Conservation (phyloP, 192 early-diverging fungal genomes). For the Gigaspora rosea region DNA sequence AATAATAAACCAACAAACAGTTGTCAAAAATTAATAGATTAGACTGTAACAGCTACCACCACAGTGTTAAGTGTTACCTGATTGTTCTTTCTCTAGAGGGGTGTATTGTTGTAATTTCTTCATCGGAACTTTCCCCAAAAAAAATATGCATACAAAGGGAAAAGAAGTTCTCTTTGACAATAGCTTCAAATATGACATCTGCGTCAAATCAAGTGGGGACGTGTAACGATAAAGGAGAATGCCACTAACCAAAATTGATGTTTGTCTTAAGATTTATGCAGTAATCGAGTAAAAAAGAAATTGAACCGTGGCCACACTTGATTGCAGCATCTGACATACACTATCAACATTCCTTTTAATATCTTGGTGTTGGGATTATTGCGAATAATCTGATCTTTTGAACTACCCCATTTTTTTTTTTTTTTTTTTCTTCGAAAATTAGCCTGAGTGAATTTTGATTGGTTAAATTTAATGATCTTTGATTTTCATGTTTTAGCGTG, state of each 20-base stretch:
- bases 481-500: too few relatives aligned
- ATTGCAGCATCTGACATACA: constrained; percentile 3
- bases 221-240: not conserved
- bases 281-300: not conserved
- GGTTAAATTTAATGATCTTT: too few relatives aligned
- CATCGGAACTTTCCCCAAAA: not conserved
- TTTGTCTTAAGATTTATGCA: not conserved
- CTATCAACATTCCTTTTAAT: not conserved
- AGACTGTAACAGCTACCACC: too few relatives aligned
- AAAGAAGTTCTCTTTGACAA: not conserved
- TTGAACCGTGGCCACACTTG: not conserved
- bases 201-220: not conserved
- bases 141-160: constrained; percentile 12
- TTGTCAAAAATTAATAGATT: too few relatives aligned
- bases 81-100: too few relatives aligned
- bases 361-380: not conserved
- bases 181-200: not conserved
- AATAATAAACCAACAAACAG: too few relatives aligned
- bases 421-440: too few relatives aligned
- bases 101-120: not conserved
- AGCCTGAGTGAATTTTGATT: too few relatives aligned
- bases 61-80: too few relatives aligned
- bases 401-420: too few relatives aligned
- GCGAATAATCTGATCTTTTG: too few relatives aligned
- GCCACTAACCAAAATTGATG: not conserved